Conservation (phyloP, 495 filamentous ascomycete genomes). For the Trichoderma erinaceum region DNA sequence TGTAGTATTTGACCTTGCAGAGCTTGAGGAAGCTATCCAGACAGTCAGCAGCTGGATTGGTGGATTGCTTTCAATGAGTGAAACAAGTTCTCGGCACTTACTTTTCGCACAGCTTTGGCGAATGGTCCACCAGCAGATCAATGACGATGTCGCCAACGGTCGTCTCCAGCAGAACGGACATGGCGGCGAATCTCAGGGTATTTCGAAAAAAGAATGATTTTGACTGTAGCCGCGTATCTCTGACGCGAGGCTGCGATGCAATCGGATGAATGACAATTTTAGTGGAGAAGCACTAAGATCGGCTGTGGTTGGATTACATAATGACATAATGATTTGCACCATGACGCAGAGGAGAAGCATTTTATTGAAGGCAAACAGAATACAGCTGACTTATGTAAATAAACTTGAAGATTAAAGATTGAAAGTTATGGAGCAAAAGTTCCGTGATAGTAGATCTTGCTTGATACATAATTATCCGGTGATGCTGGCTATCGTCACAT, state of each 20-base stretch:
- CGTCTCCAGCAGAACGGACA: constrained; percentile 82
- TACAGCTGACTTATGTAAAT: too few relatives aligned
- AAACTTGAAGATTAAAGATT: too few relatives aligned
- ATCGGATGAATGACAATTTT: background rate
- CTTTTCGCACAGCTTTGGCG: constrained; percentile 89
- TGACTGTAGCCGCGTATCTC: background rate
- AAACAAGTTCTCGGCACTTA: constrained; percentile 38
- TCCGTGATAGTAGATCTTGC: background rate
- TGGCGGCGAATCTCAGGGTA: constrained; percentile 22
- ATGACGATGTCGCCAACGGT: constrained; percentile 90
- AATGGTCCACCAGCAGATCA: constrained; percentile 79
- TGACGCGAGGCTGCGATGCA: constrained; percentile 6
- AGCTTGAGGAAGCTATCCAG: constrained; percentile 82
- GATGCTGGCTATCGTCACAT: too few relatives aligned
- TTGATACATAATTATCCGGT: background rate
- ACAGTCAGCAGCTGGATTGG: background rate
- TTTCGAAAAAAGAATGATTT: background rate
- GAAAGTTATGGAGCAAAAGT: background rate
- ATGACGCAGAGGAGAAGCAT: background rate
- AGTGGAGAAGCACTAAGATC: background rate
- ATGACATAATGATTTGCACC: background rate
- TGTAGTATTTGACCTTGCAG: constrained; percentile 97
- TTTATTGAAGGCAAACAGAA: background rate
- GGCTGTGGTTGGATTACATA: background rate
- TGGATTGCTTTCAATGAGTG: background rate